A percentile compares a stretch with the other conserved stretches of the same genome.
phyloP scores from a whole-genome alignment of 2,329 filamentous ascomycete genomes.

The Botrytis hyacinthi region DNA sequence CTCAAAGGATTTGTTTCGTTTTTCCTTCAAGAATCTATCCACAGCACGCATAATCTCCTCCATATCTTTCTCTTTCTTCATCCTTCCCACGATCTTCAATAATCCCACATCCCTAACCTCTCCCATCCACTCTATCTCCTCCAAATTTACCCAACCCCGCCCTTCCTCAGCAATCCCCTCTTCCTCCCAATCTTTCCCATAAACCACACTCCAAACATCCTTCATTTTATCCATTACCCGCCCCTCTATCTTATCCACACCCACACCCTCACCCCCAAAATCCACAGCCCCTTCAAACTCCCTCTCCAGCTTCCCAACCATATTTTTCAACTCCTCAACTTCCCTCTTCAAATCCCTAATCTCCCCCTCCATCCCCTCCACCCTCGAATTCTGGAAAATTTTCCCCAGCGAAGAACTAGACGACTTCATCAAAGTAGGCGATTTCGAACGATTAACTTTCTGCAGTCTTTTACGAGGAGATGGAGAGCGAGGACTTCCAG shows the following conservation, averaged over 20 bases:
- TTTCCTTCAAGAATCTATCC: not conserved
- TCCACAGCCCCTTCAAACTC: not conserved
- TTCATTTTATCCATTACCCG: not conserved
- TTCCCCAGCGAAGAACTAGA: conserved; percentile 6
- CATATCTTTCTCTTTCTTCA: not conserved
- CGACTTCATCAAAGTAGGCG: not conserved
- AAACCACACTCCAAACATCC: not conserved
- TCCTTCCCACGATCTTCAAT: not conserved
- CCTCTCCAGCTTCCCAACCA: not conserved
- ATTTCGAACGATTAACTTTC: not conserved
- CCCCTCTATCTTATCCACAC: too few species aligned
- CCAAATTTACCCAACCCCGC: not conserved
- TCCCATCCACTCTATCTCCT: not conserved
- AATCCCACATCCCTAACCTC: not conserved
- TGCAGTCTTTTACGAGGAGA: conserved; percentile 3
- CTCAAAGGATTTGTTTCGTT: not conserved
- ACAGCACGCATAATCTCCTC: not conserved
- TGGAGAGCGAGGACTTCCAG: not conserved
- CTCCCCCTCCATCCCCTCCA: not conserved
- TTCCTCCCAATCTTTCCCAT: conserved; percentile 1
- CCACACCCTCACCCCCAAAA: not conserved
- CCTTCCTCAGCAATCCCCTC: not conserved
- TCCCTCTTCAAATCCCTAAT: not conserved
- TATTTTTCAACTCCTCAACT: not conserved
- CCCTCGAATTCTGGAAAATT: not conserved